Conservation (phyloP, 345 rosid species). For the Brassica cretica region DNA sequence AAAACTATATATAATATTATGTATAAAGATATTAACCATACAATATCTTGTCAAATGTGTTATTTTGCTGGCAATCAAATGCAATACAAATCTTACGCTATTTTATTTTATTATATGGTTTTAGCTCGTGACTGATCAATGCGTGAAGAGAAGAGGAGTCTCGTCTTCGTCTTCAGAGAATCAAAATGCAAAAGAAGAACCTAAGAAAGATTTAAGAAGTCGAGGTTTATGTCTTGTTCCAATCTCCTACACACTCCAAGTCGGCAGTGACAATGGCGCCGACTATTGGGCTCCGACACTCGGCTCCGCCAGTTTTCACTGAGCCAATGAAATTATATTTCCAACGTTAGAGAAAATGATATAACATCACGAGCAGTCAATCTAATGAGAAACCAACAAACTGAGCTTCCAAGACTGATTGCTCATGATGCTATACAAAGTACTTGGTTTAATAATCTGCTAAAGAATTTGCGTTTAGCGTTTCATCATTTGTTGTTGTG, state of each 20-base stretch:
- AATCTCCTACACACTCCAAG: constrained; percentile 78
- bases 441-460: constrained; percentile 14
- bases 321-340: constrained; percentile 14
- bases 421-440: constrained; percentile 97
- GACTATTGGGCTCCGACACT: constrained; percentile 90
- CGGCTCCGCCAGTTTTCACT: constrained; percentile 57
- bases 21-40: neutral
- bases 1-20: neutral
- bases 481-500: constrained; percentile 7
- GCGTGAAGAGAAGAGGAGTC: constrained; percentile 65
- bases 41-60: neutral
- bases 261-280: constrained; percentile 83
- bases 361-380: constrained; percentile 99
- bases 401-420: constrained; percentile 79
- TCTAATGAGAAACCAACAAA: constrained; percentile 55
- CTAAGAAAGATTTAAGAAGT: constrained; percentile 74
- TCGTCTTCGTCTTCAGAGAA: constrained; percentile 25
- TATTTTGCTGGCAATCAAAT: neutral
- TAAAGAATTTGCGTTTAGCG: constrained; percentile 25
- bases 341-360: constrained; percentile 38
- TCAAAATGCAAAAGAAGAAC: constrained; percentile 51
- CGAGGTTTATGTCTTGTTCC: constrained; percentile 97
- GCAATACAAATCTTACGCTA: neutral
- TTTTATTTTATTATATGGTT: constrained; percentile 25
- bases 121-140: constrained; percentile 63